Evolutionary conservation across 1,284 basidiomycete genomes (phyloP).

Genomic region (Cutaneotrichosporon sp.): DNA sequence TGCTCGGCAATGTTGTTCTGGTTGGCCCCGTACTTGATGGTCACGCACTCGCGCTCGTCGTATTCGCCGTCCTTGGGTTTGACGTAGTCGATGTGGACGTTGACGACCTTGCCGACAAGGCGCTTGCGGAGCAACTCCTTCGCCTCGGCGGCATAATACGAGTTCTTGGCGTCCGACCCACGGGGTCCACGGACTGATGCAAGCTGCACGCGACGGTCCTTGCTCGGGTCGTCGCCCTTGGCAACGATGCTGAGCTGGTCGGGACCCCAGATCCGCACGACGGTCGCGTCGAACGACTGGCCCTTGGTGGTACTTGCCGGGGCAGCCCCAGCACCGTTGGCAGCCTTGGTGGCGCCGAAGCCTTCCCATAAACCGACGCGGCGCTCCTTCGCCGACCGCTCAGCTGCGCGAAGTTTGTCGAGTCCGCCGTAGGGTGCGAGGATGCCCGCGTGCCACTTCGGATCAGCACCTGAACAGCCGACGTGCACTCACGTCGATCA

Average conservation of each 20-base stretch:
- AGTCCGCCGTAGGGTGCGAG: slow-evolving; percentile 72
- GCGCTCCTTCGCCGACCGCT: slow-evolving; percentile 78
- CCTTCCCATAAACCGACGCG: slow-evolving; percentile 72
- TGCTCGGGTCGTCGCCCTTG: slow-evolving; percentile 57
- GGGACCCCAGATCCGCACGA: slow-evolving; percentile 83
- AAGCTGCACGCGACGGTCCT: slow-evolving; percentile 79
- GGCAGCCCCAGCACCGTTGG: slow-evolving; percentile 48
- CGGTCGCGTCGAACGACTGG: slow-evolving; percentile 71
- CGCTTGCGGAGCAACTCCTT: slow-evolving; percentile 83
- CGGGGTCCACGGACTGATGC: slow-evolving; percentile 86
- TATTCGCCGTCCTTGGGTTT: slow-evolving; percentile 89
- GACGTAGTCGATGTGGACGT: slow-evolving; percentile 76
- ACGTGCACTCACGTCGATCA: slow-evolving; percentile 61
- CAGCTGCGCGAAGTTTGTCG: slow-evolving; percentile 78
- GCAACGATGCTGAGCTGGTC: slow-evolving; percentile 83
- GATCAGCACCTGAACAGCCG: not conserved
- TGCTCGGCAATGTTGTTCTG: slow-evolving; percentile 84
- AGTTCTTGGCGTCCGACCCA: slow-evolving; percentile 78
- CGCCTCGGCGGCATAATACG: slow-evolving; percentile 84
- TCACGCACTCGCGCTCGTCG: slow-evolving; percentile 86
- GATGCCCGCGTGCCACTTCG: slow-evolving; percentile 93
- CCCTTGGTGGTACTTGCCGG: slow-evolving; percentile 48
- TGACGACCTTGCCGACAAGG: slow-evolving; percentile 84
- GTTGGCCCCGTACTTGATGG: slow-evolving; percentile 74
- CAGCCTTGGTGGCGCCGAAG: slow-evolving; percentile 50